phyloP scores from a whole-genome alignment of 1,284 basidiomycete genomes.

The Rhodotorula mucilaginosa region DNA sequence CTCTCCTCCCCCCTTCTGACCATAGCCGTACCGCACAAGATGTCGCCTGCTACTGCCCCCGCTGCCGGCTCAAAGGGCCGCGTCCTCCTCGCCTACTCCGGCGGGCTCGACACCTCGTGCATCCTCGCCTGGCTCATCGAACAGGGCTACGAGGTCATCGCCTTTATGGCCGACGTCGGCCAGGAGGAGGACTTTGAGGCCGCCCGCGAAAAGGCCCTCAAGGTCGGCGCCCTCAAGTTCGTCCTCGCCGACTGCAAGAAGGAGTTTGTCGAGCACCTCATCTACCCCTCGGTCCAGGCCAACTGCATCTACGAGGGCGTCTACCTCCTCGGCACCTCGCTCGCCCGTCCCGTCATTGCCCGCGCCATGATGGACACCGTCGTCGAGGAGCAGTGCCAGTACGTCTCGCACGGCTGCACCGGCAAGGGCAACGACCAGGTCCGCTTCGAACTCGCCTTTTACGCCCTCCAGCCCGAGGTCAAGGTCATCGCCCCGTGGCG shows the following conservation, averaged over 20 bases:
- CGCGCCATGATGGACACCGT: slow-evolving; percentile 97
- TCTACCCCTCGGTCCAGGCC: slow-evolving; percentile 93
- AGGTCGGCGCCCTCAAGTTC: slow-evolving; percentile 92
- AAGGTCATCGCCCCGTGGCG: slow-evolving; percentile 99
- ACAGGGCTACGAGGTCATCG: slow-evolving; percentile 74
- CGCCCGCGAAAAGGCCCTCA: slow-evolving; percentile 84
- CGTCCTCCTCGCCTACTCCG: slow-evolving; percentile 93
- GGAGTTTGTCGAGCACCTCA: slow-evolving; percentile 94
- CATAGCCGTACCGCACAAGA: slow-evolving; percentile 2
- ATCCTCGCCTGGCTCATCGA: slow-evolving; percentile 95
- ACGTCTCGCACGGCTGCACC: slow-evolving; percentile 96
- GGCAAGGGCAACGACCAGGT: slow-evolving; percentile 99
- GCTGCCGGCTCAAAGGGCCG: slow-evolving; percentile 61
- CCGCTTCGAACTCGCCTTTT: slow-evolving; percentile 98
- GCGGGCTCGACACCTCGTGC: slow-evolving; percentile 94
- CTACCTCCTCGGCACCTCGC: slow-evolving; percentile 95
- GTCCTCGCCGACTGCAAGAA: slow-evolving; percentile 89
- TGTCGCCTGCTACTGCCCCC: slow-evolving; percentile 23
- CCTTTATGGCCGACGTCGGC: slow-evolving; percentile 98
- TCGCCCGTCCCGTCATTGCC: slow-evolving; percentile 96
- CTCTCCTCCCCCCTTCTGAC: not conserved
- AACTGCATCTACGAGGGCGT: slow-evolving; percentile 99
- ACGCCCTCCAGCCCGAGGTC: slow-evolving; percentile 96
- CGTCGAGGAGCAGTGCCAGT: slow-evolving; percentile 90
- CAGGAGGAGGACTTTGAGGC: slow-evolving; percentile 99